Evolutionary conservation across 495 filamentous ascomycete genomes (phyloP).

Genomic region (Glarea lozoyensis): DNA sequence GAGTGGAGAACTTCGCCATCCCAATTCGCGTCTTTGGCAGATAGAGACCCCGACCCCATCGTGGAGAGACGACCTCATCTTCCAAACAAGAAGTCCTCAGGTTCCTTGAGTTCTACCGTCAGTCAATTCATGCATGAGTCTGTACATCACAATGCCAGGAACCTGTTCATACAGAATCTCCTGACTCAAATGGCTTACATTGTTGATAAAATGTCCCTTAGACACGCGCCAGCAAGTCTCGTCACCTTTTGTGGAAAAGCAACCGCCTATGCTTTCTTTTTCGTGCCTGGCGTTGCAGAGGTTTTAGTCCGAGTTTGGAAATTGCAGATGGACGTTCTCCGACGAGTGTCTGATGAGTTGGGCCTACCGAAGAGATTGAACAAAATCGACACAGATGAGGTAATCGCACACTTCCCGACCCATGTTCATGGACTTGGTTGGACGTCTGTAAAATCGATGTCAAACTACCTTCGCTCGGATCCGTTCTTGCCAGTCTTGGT

Average conservation of each 20-base stretch:
- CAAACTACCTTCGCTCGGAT: constrained; percentile 57
- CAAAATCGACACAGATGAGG: constrained; percentile 42
- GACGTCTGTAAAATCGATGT: constrained; percentile 51
- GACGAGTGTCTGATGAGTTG: constrained; percentile 61
- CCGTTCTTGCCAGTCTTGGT: constrained; percentile 61
- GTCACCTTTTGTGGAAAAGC: constrained; percentile 93
- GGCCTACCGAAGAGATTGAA: constrained; percentile 36
- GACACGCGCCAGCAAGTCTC: constrained; percentile 82
- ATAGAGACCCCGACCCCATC: no score
- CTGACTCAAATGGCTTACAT: constrained; percentile 81
- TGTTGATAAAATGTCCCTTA: constrained; percentile 75
- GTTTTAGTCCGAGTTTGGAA: constrained; percentile 80
- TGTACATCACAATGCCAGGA: constrained; percentile 87
- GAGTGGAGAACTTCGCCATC: constrained; percentile 79
- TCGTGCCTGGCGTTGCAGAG: constrained; percentile 83
- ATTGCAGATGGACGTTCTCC: constrained; percentile 52
- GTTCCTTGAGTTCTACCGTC: constrained; percentile 48
- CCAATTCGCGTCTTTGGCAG: constrained; percentile 48
- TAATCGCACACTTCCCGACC: constrained; percentile 64
- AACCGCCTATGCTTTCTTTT: constrained; percentile 92
- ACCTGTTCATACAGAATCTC: constrained; percentile 81
- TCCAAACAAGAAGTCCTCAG: constrained; percentile 31
- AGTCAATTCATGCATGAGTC: constrained; percentile 83
- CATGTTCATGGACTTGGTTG: constrained; percentile 64
- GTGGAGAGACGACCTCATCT: constrained; percentile 16